These are phyloP conservation scores for Rubroboletus satanas DNA, from an alignment of 768 basidiomycete genomes.

Conservation along the genomic window DNA sequence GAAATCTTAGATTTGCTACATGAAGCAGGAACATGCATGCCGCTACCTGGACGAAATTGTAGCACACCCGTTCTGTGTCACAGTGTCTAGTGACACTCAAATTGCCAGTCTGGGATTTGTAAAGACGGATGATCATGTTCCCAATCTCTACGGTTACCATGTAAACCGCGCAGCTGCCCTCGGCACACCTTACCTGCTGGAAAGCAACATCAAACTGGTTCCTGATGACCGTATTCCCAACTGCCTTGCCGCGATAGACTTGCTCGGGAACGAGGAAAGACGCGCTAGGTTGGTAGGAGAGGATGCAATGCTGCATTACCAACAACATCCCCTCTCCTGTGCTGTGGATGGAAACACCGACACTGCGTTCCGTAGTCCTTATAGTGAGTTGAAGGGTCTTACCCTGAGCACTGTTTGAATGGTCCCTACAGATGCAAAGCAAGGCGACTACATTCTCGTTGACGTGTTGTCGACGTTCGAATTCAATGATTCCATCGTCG, in stretches of 20 bases:
- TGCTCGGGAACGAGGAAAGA: slow-evolving; percentile 41
- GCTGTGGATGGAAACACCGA: slow-evolving; percentile 52
- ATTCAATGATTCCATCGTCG: slow-evolving; percentile 18
- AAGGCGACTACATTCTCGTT: slow-evolving; percentile 38
- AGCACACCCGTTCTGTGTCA: background rate
- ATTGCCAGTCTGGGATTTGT: slow-evolving; percentile 5
- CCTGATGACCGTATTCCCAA: slow-evolving; percentile 28
- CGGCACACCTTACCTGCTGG: slow-evolving; percentile 44
- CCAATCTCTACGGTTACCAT: background rate
- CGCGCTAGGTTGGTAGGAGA: slow-evolving; percentile 35
- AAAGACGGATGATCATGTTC: background rate
- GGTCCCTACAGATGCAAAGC: slow-evolving; percentile 15
- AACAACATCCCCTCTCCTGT: slow-evolving; percentile 44
- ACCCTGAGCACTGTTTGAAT: slow-evolving; percentile 16
- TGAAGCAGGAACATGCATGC: slow-evolving; percentile 42
- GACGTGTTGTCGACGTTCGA: slow-evolving; percentile 34
- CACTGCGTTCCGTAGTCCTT: slow-evolving; percentile 49
- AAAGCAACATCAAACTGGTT: slow-evolving; percentile 49
- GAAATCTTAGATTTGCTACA: background rate
- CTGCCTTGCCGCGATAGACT: slow-evolving; percentile 31
- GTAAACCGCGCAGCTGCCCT: slow-evolving; percentile 40
- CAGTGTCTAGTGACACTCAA: background rate
- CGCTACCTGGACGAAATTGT: slow-evolving; percentile 40
- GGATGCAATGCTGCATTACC: slow-evolving; percentile 35
- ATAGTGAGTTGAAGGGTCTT: slow-evolving; percentile 35